Conservation (phyloP, 495 filamentous ascomycete genomes). For the Cercophora samala region DNA sequence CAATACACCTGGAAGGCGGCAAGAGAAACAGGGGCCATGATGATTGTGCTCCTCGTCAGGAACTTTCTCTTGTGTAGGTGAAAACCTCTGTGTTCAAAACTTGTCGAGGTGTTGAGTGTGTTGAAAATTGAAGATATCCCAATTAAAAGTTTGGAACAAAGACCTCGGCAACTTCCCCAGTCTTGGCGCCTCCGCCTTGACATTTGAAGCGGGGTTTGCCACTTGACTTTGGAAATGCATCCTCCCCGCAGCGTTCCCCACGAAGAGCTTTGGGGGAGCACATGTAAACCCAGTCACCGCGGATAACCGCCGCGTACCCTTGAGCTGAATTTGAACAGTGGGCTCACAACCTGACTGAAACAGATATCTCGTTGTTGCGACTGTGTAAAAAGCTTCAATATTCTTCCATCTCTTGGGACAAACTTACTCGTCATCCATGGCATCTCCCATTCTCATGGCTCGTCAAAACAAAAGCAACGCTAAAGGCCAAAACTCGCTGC, state of each 20-base stretch:
- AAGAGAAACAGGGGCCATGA: background rate
- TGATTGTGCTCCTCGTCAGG: background rate
- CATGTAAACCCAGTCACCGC: background rate
- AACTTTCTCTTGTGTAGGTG: background rate
- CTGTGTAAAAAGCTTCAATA: background rate
- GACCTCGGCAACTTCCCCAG: background rate
- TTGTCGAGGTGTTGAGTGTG: background rate
- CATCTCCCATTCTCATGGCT: background rate
- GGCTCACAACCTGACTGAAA: too few species aligned
- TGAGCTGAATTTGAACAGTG: too few species aligned
- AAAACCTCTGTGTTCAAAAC: background rate
- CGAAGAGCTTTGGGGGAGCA: background rate
- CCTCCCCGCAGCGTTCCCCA: background rate
- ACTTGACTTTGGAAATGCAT: background rate
- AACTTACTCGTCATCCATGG: background rate
- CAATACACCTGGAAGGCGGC: conserved; percentile 6
- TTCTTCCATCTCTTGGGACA: background rate
- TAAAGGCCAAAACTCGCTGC: too few species aligned
- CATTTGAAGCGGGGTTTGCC: background rate
- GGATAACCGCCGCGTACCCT: background rate
- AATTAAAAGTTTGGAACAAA: background rate
- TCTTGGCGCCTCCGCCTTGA: background rate
- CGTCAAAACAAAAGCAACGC: too few species aligned
- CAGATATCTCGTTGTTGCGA: too few species aligned
- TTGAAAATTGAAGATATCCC: background rate